Evolutionary conservation across 2,329 filamentous ascomycete genomes (phyloP), one percentile per base, ranked within the genome.

Genomic region (Sporothrix protearum): DNA sequence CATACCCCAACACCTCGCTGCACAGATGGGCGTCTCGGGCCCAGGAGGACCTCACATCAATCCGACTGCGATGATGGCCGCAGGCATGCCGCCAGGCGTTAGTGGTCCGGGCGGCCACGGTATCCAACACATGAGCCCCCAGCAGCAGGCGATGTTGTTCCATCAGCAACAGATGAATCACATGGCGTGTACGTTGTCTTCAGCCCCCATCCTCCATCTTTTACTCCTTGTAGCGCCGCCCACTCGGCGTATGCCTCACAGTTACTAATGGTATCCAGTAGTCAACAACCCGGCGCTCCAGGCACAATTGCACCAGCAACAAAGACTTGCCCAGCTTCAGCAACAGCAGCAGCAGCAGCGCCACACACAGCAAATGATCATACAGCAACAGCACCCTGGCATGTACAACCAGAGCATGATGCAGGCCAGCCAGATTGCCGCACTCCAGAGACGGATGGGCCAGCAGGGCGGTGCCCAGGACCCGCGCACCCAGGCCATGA

Each of bases 21-120:
- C 81, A 25, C 90, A 92, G 76, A 91, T 92, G 83, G 89, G 87
- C 73, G 91, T 91, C 36, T 92, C 91, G 72, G 91, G 88, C 47
- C 90, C 91, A 25, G 89, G 88, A 28, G 89, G 88, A 75, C 88
- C 87, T 73, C 91, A 92, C 78, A 89, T 92, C 75, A 92, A 89
- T 78, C 90, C 92, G 77, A 87, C 87, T 36, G 86, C 89, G 71
- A 87, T 94, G 85, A 93, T 94, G 91, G 87, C 83, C 2, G 64
- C 42, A 75, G 89, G 87, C 72, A 92, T 94, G 88, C 91, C 91
- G 74, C 90, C 90, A 39, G 88, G 90, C 73, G 85, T 84, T 70
- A 83, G 82, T 70, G 49, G 47, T 5, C 87, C 87, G 72, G 91
- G 88, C 80, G 86, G 87, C 73, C 91, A 93, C 81, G 89, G 89